Base-by-base conservation (phyloP, 2,329 filamentous ascomycete genomes). In the Penicillium crustosum region DNA sequence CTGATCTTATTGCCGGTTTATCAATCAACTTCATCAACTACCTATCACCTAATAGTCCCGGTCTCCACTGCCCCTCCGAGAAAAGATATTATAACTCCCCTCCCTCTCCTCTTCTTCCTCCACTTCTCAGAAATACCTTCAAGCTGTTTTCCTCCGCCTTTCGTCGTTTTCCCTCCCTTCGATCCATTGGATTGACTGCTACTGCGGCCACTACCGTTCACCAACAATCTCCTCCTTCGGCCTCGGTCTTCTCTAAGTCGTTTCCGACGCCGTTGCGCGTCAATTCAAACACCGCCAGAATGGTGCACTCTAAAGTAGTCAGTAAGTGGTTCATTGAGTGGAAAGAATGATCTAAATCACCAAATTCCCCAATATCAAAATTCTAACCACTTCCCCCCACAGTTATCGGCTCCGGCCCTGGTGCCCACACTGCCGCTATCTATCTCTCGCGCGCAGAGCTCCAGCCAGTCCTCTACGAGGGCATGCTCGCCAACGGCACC, bases 401-500 rank as follows among this genome's bases (percentile, higher is more conserved):
- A 87, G 84, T 92, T 73, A 89, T 91, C 79, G 93, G 94, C 81
- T 99, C 94, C 62, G 94, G 94, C 81, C 94, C 94, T 63, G 94
- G 93, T 68, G 94, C 93, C 78, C 94, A 99, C 81, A 99, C 94
- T 47, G 94, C 94, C 61, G 94, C 94, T 76, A 87, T 99, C 75
- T 99, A 99, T 79, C 88, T 97, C 70, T 89, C 93, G 48, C 89
- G 94, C 74, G 94, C 94, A 61, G 93, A 99, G 76, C 80, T 99
- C 74, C 90, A 95, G 78, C 94, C 94, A 62, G 90, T 97, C 62
- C 83, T 99, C 67, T 99, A 97, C 75, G 94, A 99, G 81, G 94
- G 94, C 68, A 96, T 99, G 84, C 87, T 99, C 76, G 94, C 94
- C 69, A 94, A 97, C 73, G 94, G 93, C 71, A 96, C 95, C 70